Evolutionary conservation across 441 rosid species (phyloP), one percentile per base, ranked within the genome.

Genomic region (Biscutella laevigata): DNA sequence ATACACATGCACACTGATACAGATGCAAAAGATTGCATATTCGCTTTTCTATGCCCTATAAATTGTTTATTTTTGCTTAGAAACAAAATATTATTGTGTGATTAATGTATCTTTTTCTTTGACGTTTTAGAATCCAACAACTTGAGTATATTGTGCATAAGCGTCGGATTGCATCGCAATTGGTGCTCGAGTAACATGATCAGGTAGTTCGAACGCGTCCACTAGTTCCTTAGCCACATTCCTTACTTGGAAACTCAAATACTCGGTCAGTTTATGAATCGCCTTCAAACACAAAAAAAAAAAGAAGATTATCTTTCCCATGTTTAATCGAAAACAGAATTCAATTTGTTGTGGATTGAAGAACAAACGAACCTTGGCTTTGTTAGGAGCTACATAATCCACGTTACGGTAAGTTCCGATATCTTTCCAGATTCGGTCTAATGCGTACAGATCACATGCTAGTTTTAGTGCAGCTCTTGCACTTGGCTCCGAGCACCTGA

Each of bases 111-210:
- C 2, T 13, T 6, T 12, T 7, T 7, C 35, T 12, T 28, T 43
- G 6, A 15, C 30, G 21, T 35, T 22, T 42, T 26, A 55, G 73
- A 92, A 88, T 32, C 99, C 99, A 37, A 78, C 97, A 30, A 28
- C 36, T 41, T 86, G 94, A 4, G 90, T 92, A 69, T 88, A 92
- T 32, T 81, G 95, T 45, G 90, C 66, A 73, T 92, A 92, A 30
- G 95, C 99, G 50, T 81, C 95, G 1, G 95, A 78, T 28, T 84
- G 78, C 95, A 74, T 86, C 21, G 92, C 99, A 28, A 92, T 92
- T 20, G 97, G 99, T 24, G 99, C 97, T 29, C 95, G 71, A 12
- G 85, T 86, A 33, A 84, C 82, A 1, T 77, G 72, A 64, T 86
- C 86, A 0, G 95, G 95, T 60, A 88, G 75, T 65, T 86, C 88